Evolutionary conservation across 164 flowering plant species (phyloP).

Genomic region (Tinospora cordifolia): DNA sequence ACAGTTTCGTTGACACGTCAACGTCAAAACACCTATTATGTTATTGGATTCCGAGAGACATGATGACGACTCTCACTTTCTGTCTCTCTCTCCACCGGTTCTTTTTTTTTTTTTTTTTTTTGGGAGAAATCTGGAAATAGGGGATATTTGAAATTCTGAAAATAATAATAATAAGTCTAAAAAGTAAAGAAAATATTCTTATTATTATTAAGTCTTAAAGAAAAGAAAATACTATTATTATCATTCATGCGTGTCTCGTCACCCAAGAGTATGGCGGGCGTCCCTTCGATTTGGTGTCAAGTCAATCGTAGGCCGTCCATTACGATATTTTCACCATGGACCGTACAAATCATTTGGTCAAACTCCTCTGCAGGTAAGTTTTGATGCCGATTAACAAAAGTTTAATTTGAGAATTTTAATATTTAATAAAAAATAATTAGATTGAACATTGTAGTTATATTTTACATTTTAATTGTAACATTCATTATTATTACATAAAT

Average conservation of each 20-base stretch:
- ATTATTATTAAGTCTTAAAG: no score
- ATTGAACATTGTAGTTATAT: no score
- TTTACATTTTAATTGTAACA: no score
- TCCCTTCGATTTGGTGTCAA: not conserved
- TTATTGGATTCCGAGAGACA: slow-evolving; percentile 3
- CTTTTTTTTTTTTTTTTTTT: not conserved
- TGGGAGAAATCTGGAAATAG: not conserved
- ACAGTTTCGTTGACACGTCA: slow-evolving; percentile 4
- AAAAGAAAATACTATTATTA: no score
- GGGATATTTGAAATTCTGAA: no score
- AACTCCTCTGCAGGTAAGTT: no score
- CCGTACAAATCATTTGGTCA: not conserved
- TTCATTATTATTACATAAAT: no score
- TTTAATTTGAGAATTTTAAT: no score
- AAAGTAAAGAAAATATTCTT: no score
- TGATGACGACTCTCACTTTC: slow-evolving; percentile 4
- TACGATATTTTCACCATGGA: not conserved
- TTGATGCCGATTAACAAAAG: no score
- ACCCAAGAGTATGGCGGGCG: not conserved
- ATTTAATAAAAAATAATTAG: no score
- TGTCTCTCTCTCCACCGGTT: not conserved
- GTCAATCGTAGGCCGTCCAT: not conserved
- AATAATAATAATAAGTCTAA: no score
- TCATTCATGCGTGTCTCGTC: not conserved
- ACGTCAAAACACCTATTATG: slow-evolving; percentile 1